Base-by-base conservation (phyloP, 129 eudicot species). In the Gnaphalium uliginosum region DNA sequence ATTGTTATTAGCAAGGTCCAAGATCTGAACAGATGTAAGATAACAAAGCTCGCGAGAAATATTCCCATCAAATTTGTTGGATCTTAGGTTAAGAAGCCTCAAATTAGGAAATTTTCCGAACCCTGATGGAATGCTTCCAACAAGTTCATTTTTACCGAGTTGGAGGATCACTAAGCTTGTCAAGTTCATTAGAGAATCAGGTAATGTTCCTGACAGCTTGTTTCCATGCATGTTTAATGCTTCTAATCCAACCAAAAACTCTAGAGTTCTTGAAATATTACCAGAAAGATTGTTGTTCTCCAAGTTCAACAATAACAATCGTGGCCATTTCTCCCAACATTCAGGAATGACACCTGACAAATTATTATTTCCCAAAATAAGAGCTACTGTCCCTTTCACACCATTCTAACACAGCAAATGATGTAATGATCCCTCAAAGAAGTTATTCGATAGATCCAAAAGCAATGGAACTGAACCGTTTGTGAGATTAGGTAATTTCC, bases 311-410 rank as follows among this genome's bases (percentile, higher is more conserved):
- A 18, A 65, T 30, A 18, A 22, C 81, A 69, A 71, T 11, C 25
- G 4, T 9, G 13, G 60, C 77, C 77, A 73, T 1, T 73, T 73
- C 68, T 33, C 25, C 68, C 68, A 59, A 5, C 77, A 73, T 13
- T 83, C 71, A 0, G 83, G 86, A 68, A 83, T 68, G 25, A 68
- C 78, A 29, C 81, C 80, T 0, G 78, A 78, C 41, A 78, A 10
- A 62, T 33, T 62, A 69, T 85, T 85, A 8, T 25, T 29, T 37
- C 73, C 88, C 9, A 85, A 74, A 70, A 78, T 62, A 60, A 85
- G 86, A 60, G 58, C 46, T 4, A 24, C 1, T 46, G 29, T 17
- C 67, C 29, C 4, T 58, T 65, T 66, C 72, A 62, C 62, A 19
- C 13, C 68, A 6, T 29, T 14, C n/a, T 64, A 59, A 63, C 88